These are phyloP conservation scores for Macrolepiota fuliginosa DNA, from an alignment of 768 basidiomycete genomes.

Conservation along the genomic window DNA sequence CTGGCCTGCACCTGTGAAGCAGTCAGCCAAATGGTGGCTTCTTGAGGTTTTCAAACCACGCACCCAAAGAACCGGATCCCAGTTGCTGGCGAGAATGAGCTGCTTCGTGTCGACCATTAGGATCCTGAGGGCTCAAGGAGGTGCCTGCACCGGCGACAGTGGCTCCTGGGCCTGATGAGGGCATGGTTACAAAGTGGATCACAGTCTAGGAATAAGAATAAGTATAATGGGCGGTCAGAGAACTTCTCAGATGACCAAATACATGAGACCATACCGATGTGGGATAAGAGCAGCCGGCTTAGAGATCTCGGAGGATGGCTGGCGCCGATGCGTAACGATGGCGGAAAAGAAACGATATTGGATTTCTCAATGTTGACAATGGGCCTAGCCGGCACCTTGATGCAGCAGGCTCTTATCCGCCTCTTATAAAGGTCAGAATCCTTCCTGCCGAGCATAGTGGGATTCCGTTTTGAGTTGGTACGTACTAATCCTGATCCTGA, in stretches of 20 bases:
- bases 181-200: slow-evolving; percentile 20
- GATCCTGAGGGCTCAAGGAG: slow-evolving; percentile 21
- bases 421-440: slow-evolving; percentile 16
- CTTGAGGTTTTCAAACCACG: slow-evolving; percentile 4
- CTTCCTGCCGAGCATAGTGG: slow-evolving; percentile 12
- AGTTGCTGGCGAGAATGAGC: slow-evolving; percentile 21
- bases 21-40: not conserved
- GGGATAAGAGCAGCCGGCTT: not conserved
- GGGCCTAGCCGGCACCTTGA: slow-evolving; percentile 18
- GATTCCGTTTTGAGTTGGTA: slow-evolving; percentile 10
- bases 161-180: slow-evolving; percentile 31
- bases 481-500: slow-evolving; percentile 12
- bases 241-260: not conserved
- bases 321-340: slow-evolving; percentile 26
- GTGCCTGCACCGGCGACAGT: slow-evolving; percentile 27
- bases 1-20: slow-evolving; percentile 3
- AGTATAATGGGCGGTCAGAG: slow-evolving; percentile 8
- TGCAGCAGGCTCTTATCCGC: slow-evolving; percentile 16
- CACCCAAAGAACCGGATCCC: slow-evolving; percentile 22
- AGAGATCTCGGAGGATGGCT: slow-evolving; percentile 25
- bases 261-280: slow-evolving; percentile 1
- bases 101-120: slow-evolving; percentile 21
- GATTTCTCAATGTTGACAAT: slow-evolving; percentile 5
- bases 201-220: slow-evolving; percentile 16
- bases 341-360: slow-evolving; percentile 18